These are phyloP conservation scores for Rauvolfia tetraphylla DNA, from an alignment of 257 asterid species.

Conservation along the genomic window DNA sequence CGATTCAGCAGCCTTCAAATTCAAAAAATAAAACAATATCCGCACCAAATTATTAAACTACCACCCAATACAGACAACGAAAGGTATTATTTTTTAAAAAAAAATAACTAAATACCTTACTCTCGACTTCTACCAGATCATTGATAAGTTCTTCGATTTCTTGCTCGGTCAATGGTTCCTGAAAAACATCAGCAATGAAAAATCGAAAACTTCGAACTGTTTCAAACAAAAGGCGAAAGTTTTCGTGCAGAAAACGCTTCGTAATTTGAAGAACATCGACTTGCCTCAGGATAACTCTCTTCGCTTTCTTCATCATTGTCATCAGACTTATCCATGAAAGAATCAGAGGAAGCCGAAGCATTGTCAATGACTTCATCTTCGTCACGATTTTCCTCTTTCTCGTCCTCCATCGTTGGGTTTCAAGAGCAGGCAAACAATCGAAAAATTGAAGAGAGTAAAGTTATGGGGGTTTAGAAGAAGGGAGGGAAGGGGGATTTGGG, in stretches of 20 bases:
- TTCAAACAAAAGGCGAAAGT: background rate
- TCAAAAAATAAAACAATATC: background rate
- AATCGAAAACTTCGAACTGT: no score
- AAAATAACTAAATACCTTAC: conserved; percentile 42
- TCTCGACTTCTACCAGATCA: conserved; percentile 87
- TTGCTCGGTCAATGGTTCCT: conserved; percentile 87
- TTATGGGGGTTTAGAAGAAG: background rate
- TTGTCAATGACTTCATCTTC: conserved; percentile 11
- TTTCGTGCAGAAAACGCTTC: background rate
- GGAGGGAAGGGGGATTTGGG: background rate
- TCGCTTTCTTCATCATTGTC: conserved; percentile 21
- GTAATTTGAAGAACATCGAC: conserved; percentile 8
- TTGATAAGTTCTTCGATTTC: conserved; percentile 85
- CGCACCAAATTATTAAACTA: conserved; percentile 11
- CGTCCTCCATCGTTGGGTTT: conserved; percentile 12
- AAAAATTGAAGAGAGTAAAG: background rate
- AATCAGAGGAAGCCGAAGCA: conserved; percentile 31
- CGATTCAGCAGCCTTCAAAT: conserved; percentile 88
- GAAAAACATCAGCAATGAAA: conserved; percentile 12
- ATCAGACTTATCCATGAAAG: conserved; percentile 31
- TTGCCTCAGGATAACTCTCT: conserved; percentile 43
- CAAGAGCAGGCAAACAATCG: background rate
- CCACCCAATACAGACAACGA: background rate
- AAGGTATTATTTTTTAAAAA: background rate
- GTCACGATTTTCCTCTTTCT: conserved; percentile 3